Percentiles rank a stretch among this genome's conserved stretches.
Evolutionary conservation across 495 filamentous ascomycete species (phyloP).

Genomic region (Aspergillus indologenus): DNA sequence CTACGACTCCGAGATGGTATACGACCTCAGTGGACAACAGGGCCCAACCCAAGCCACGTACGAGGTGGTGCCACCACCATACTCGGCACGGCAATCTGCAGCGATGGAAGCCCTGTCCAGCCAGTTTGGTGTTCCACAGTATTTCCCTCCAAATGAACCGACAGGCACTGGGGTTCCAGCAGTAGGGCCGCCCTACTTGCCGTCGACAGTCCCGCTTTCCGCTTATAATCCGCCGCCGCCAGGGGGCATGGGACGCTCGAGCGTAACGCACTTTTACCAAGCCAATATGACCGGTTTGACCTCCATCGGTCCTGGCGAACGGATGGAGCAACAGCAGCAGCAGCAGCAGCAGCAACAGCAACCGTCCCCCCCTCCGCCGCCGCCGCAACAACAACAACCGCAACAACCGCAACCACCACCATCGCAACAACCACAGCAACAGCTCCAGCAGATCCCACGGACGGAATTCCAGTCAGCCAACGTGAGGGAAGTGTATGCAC

Average conservation of each 20-base stretch:
- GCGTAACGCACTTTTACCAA: conserved; percentile 50
- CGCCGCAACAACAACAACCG: conserved; percentile 1
- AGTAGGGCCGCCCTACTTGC: conserved; percentile 48
- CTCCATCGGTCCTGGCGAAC: conserved; percentile 34
- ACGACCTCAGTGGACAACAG: conserved; percentile 67
- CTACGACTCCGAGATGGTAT: conserved; percentile 70
- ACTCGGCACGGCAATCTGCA: conserved; percentile 73
- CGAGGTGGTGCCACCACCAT: conserved; percentile 75
- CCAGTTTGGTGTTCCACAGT: conserved; percentile 69
- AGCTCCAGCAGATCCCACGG: conserved; percentile 40
- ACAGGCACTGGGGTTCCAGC: conserved; percentile 59
- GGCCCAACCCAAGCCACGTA: conserved; percentile 66
- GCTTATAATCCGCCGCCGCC: conserved; percentile 58
- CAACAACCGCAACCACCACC: conserved; percentile 37
- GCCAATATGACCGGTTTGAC: conserved; percentile 54
- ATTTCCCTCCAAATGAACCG: conserved; percentile 69
- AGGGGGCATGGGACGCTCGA: conserved; percentile 47
- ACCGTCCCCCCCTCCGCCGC: neutral
- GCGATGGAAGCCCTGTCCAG: conserved; percentile 74
- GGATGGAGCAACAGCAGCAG: conserved; percentile 27
- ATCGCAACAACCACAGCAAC: conserved; percentile 38
- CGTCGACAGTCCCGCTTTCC: conserved; percentile 50
- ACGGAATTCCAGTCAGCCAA: conserved; percentile 31
- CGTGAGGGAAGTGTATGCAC: conserved; percentile 64
- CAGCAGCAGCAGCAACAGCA: neutral